These are phyloP conservation scores for Daldinia bambusicola DNA, from an alignment of 495 filamentous ascomycete genomes.

Conservation along the genomic window DNA sequence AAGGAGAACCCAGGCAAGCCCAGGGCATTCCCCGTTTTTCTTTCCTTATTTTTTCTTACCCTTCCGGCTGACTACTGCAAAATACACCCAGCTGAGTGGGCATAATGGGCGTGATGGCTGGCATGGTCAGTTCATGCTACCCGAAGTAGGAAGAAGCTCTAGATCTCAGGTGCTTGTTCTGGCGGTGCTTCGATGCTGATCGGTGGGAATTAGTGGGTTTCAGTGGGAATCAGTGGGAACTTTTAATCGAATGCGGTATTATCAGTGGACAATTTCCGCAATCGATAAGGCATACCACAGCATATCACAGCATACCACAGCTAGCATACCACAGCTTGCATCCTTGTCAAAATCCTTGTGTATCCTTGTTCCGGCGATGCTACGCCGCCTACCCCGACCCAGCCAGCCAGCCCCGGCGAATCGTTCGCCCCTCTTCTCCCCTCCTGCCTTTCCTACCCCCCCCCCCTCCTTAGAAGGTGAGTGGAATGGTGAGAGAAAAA, in stretches of 20 bases:
- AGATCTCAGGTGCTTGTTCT: conserved; percentile 25
- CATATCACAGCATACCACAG: background rate
- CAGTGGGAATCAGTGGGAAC: conserved; percentile 10
- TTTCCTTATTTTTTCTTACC: background rate
- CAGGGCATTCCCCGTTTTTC: too few relatives aligned
- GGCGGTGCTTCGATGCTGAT: too few relatives aligned
- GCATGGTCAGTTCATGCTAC: conserved; percentile 2
- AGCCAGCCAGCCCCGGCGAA: background rate
- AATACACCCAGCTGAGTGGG: conserved; percentile 13
- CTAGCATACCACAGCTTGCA: conserved; percentile 1
- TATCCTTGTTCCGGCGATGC: conserved; percentile 19
- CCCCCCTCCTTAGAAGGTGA: conserved; percentile 37
- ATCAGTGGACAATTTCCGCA: conserved; percentile 38
- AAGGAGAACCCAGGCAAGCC: conserved; percentile 18
- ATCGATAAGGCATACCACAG: background rate
- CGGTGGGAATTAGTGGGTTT: too few relatives aligned
- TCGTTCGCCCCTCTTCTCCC: conserved; percentile 12
- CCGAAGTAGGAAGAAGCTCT: conserved; percentile 31
- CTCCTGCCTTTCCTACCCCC: background rate
- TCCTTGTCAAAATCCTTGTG: conserved; percentile 16
- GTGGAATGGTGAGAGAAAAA: background rate
- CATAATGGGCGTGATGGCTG: background rate
- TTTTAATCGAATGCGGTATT: conserved; percentile 9
- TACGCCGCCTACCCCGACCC: conserved; percentile 26
- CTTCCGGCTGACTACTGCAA: conserved; percentile 13